A percentile compares a stretch with the other conserved stretches of the same genome.
These are phyloP conservation scores for Blastomyces silverae DNA, from an alignment of 2,329 filamentous ascomycete genomes.

Conservation along the genomic window DNA sequence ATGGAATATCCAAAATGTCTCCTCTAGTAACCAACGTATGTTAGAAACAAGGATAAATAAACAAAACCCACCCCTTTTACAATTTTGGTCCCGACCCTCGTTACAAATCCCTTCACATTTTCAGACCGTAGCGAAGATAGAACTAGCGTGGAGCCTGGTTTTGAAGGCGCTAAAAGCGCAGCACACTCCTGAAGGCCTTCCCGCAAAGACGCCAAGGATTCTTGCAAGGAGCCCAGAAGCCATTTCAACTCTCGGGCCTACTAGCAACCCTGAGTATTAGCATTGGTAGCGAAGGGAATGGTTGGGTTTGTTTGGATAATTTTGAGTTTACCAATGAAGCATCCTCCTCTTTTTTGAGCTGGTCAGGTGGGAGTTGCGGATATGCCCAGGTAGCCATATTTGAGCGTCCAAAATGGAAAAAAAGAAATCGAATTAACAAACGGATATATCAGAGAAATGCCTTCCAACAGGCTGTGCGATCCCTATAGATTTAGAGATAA, in stretches of 20 bases:
- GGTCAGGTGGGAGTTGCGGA: slow-evolving; percentile 49
- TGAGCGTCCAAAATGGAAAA: not conserved
- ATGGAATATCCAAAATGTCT: not conserved
- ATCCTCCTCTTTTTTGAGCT: slow-evolving; percentile 49
- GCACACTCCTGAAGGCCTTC: slow-evolving; percentile 82
- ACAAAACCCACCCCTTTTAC: slow-evolving; percentile 70
- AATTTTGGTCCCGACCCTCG: slow-evolving; percentile 80
- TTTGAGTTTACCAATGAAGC: slow-evolving; percentile 43
- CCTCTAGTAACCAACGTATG: not conserved
- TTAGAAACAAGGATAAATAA: not conserved
- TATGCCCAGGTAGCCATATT: slow-evolving; percentile 57
- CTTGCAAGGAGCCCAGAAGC: slow-evolving; percentile 56
- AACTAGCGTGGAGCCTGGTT: slow-evolving; percentile 81
- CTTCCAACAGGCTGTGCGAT: too few relatives aligned
- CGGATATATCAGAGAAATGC: too few relatives aligned
- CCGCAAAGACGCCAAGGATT: slow-evolving; percentile 55
- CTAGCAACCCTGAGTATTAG: not conserved
- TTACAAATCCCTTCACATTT: slow-evolving; percentile 85
- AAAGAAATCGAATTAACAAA: not conserved
- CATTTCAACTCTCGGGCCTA: slow-evolving; percentile 56
- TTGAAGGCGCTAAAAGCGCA: slow-evolving; percentile 72
- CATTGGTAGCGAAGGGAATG: not conserved
- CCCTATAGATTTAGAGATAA: too few relatives aligned
- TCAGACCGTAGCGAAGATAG: slow-evolving; percentile 83
- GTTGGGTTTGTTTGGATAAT: not conserved